Conservation (phyloP, 2,329 filamentous ascomycete species). For the Trichoderma asperellum region DNA sequence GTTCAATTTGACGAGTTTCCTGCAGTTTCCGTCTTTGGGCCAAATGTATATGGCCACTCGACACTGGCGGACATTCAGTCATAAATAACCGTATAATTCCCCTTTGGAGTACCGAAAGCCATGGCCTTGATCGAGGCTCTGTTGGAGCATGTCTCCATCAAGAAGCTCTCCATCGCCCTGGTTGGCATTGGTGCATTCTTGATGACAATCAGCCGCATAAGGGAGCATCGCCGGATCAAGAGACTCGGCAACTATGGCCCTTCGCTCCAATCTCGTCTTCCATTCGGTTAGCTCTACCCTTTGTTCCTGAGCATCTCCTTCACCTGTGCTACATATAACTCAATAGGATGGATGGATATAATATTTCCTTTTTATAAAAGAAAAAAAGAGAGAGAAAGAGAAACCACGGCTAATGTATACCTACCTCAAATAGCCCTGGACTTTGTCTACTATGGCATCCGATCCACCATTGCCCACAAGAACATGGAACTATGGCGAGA, state of each 20-base stretch:
- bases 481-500: slow-evolving; percentile 66
- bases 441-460: slow-evolving; percentile 62
- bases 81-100: neutral
- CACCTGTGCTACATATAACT: neutral
- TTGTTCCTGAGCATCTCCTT: neutral
- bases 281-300: slow-evolving; percentile 48
- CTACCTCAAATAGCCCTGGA: slow-evolving; percentile 57
- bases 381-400: neutral
- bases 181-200: slow-evolving; percentile 46
- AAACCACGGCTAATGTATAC: neutral
- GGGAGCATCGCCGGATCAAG: slow-evolving; percentile 50
- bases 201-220: slow-evolving; percentile 44
- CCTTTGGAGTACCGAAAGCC: slow-evolving; percentile 7
- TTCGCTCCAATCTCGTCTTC: slow-evolving; percentile 44
- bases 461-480: slow-evolving; percentile 54
- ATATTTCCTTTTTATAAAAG: neutral
- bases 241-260: slow-evolving; percentile 51
- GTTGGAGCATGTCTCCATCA: slow-evolving; percentile 50
- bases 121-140: slow-evolving; percentile 58
- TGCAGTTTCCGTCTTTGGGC: neutral
- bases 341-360: neutral
- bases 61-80: neutral
- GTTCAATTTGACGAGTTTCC: neutral
- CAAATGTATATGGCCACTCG: neutral
- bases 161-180: slow-evolving; percentile 44